Conservation (phyloP, 2,329 filamentous ascomycete genomes). For the Dactylellina parvicollis region DNA sequence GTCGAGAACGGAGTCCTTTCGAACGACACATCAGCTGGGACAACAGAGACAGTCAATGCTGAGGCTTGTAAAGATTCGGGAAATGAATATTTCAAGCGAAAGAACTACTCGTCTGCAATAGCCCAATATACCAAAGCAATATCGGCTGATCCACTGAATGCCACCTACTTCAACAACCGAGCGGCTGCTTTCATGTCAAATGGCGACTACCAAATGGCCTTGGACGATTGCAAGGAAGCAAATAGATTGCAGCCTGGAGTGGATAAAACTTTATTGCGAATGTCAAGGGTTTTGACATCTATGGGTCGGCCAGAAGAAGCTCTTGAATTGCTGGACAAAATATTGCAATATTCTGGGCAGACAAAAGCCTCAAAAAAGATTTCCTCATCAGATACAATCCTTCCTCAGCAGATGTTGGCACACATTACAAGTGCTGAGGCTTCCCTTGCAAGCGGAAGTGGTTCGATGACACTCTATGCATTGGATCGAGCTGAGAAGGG, state of each 20-base stretch:
- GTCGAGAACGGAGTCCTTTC: slow-evolving; percentile 11
- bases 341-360: background rate
- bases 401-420: slow-evolving; percentile 84
- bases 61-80: slow-evolving; percentile 91
- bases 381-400: slow-evolving; percentile 71
- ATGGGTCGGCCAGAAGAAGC: slow-evolving; percentile 89
- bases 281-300: slow-evolving; percentile 88
- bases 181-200: slow-evolving; percentile 76
- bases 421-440: slow-evolving; percentile 83
- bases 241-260: slow-evolving; percentile 86
- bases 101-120: slow-evolving; percentile 86
- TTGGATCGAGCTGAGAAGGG: slow-evolving; percentile 88
- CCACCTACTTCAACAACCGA: slow-evolving; percentile 93
- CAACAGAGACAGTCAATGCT: slow-evolving; percentile 71
- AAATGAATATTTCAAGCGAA: slow-evolving; percentile 97
- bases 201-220: slow-evolving; percentile 71
- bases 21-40: background rate
- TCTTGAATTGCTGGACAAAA: slow-evolving; percentile 68
- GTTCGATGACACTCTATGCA: slow-evolving; percentile 90
- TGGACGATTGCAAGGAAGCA: slow-evolving; percentile 86
- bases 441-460: slow-evolving; percentile 76
- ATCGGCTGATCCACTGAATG: slow-evolving; percentile 82
- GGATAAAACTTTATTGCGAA: slow-evolving; percentile 83
- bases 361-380: slow-evolving; percentile 13
- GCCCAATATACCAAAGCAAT: slow-evolving; percentile 95